Evolutionary conservation across 2,329 filamentous ascomycete genomes (phyloP).

Genomic region (Zalaria sp.): DNA sequence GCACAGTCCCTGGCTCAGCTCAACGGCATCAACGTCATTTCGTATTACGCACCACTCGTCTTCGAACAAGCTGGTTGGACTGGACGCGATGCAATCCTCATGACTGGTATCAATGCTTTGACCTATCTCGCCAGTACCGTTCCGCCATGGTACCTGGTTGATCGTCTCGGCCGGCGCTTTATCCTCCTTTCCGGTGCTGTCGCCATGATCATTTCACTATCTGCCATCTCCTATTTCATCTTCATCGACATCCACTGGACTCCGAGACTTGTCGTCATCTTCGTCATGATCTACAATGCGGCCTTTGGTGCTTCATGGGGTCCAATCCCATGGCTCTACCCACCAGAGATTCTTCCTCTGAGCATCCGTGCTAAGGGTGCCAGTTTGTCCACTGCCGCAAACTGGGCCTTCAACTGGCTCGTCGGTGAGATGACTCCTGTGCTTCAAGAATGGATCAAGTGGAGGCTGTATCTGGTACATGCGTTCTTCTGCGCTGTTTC

Average conservation of each 20-base stretch:
- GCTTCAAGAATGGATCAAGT: constrained; percentile 79
- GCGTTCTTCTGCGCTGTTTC: constrained; percentile 93
- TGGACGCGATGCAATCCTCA: constrained; percentile 79
- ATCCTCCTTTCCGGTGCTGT: constrained; percentile 84
- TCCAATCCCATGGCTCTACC: constrained; percentile 94
- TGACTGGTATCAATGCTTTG: constrained; percentile 92
- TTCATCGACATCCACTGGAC: constrained; percentile 70
- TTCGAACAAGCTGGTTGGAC: constrained; percentile 96
- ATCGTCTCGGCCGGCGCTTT: constrained; percentile 75
- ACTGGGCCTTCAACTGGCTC: constrained; percentile 98
- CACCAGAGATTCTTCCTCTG: constrained; percentile 92
- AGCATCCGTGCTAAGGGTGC: constrained; percentile 96
- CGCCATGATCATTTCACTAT: constrained; percentile 78
- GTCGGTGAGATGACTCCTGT: constrained; percentile 92
- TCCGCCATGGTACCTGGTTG: constrained; percentile 93
- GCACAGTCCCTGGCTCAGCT: constrained; percentile 90
- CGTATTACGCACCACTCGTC: constrained; percentile 92
- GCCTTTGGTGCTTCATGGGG: constrained; percentile 97
- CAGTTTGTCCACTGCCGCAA: constrained; percentile 87
- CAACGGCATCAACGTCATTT: constrained; percentile 99
- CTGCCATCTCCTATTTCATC: constrained; percentile 87
- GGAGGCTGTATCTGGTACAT: constrained; percentile 88
- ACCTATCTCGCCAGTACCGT: constrained; percentile 87
- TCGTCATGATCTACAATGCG: constrained; percentile 97
- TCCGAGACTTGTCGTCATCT: constrained; percentile 73